phyloP scores from a whole-genome alignment of 106 monocot genomes.

The Dendrobium catenatum region DNA sequence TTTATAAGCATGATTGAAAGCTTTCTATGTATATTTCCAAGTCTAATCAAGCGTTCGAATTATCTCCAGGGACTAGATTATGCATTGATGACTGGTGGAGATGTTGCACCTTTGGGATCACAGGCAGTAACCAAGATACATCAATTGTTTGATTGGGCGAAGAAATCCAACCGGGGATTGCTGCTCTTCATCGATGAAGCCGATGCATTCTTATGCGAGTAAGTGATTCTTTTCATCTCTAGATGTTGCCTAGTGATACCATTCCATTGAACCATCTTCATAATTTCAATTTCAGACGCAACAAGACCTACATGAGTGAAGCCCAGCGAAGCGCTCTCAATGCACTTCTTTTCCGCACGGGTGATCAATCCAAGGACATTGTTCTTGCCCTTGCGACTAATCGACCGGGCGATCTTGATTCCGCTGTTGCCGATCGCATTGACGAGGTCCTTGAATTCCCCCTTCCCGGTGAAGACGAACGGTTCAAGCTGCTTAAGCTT shows the following conservation, averaged over 20 bases:
- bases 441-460: conserved; percentile 95
- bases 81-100: conserved; percentile 97
- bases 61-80: conserved; percentile 74
- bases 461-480: conserved; percentile 79
- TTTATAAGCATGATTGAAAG: background rate
- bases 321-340: conserved; percentile 78
- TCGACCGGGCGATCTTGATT: conserved; percentile 91
- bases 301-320: conserved; percentile 86
- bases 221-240: conserved; percentile 25
- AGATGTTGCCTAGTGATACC: background rate
- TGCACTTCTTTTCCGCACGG: conserved; percentile 81
- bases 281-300: conserved; percentile 32
- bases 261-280: background rate
- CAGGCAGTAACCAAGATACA: conserved; percentile 99
- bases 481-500: conserved; percentile 79
- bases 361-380: conserved; percentile 85
- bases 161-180: conserved; percentile 79
- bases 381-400: conserved; percentile 88
- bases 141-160: conserved; percentile 95
- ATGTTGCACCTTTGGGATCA: conserved; percentile 91
- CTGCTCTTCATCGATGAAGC: conserved; percentile 96
- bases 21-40: background rate
- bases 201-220: conserved; percentile 99
- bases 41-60: background rate
- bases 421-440: conserved; percentile 85